A percentile compares a stretch with the other conserved stretches of the same genome.
Evolutionary conservation across 73 alveolate species (phyloP).

Genomic region (Paramecium bursaria): DNA sequence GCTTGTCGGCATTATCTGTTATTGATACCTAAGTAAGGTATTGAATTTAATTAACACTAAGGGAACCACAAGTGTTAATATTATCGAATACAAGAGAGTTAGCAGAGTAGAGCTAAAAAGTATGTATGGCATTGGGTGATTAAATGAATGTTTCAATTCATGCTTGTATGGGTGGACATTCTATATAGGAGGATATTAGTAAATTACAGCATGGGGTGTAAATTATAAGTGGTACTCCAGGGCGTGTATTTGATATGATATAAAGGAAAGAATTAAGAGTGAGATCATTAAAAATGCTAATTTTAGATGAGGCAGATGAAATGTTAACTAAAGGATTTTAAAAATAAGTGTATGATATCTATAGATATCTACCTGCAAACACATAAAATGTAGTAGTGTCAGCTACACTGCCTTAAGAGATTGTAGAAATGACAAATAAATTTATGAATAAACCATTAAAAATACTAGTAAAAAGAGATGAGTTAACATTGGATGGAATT

Average conservation of each 20-base stretch:
- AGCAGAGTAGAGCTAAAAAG: slow-evolving; percentile 91
- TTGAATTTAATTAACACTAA: slow-evolving; percentile 17
- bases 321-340: slow-evolving; percentile 96
- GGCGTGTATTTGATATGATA: slow-evolving; percentile 98
- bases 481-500: slow-evolving; percentile 98
- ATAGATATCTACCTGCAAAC: slow-evolving; percentile 93
- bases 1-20: slow-evolving; percentile 93
- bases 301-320: slow-evolving; percentile 99
- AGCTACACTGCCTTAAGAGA: slow-evolving; percentile 98
- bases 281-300: slow-evolving; percentile 88
- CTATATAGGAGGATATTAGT: slow-evolving; percentile 95
- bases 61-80: slow-evolving; percentile 90
- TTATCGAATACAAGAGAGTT: slow-evolving; percentile 95
- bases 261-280: slow-evolving; percentile 83
- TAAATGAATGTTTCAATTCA: slow-evolving; percentile 90
- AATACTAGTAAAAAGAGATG: slow-evolving; percentile 98
- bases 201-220: slow-evolving; percentile 96
- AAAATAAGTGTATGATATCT: slow-evolving; percentile 97
- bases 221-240: slow-evolving; percentile 98
- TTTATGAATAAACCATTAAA: slow-evolving; percentile 97
- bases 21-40: slow-evolving; percentile 75
- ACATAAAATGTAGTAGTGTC: slow-evolving; percentile 95
- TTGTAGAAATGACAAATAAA: slow-evolving; percentile 91
- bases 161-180: slow-evolving; percentile 97
- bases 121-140: slow-evolving; percentile 95